Evolutionary conservation across 2,329 filamentous ascomycete genomes (phyloP), one percentile per base, ranked within the genome.

Genomic region (Fusarium gaditjirri): DNA sequence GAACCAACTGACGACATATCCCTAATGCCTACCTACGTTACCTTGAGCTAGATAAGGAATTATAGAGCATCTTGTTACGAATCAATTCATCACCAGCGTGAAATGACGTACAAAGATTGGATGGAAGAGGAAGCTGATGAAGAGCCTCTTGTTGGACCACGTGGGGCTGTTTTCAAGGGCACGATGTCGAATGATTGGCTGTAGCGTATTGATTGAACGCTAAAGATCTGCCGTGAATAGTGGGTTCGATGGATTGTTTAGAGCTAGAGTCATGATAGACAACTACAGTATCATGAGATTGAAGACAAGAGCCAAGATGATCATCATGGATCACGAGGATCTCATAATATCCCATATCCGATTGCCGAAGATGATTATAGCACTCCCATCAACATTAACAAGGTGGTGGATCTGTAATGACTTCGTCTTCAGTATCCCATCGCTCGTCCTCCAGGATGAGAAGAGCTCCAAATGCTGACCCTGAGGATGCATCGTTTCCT

Each of bases 161-260:
- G 75, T 77, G 75, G 71, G 55, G 56, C 46, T 21, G 19, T 39
- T n/a, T 33, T 39, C 65, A 58, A 27, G 25, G 41, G 33, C 46
- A 76, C 73, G 75, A 64, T 77, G 73, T 19, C 44, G 52, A 68
- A 60, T 68, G 75, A 76, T 77, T 76, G 75, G 75, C 46, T 46
- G 39, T 41, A 60, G 61, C 61, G 61, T 66, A 66, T 66, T 23
- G 29, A 52, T 55, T 31, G 52, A 13, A 8, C 31, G 25, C 54
- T 66, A 66, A 41, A 49, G 61, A 66, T 66, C 61, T 21, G 29
- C 38, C 6, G 17, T 38, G 6, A 19, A 36, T 9, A 36, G 54
- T 56, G 54, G 54, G 62, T 43, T 52, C 35, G 59, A 62, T 42
- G 44, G 25, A 19, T 33, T 17, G 8, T n/a, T 46, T 12, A 11